Conservation (phyloP, 192 early-diverging fungal genomes). For the Allomyces macrogynus region DNA sequence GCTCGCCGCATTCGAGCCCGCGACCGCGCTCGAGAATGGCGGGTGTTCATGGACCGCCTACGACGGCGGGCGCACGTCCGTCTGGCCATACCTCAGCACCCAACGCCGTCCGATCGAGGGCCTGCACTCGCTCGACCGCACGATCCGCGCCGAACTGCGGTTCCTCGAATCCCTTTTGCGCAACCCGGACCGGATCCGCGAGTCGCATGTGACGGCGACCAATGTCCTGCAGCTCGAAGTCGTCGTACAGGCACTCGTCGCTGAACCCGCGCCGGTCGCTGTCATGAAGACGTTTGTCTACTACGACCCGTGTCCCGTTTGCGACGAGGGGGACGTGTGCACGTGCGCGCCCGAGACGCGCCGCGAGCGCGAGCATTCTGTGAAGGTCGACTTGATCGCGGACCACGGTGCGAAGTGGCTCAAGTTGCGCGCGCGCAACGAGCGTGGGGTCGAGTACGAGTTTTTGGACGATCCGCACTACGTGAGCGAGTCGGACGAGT, state of each 20-base stretch:
- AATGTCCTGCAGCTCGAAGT: neutral
- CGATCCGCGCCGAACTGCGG: neutral
- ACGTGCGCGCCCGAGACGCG: neutral
- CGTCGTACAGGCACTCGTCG: neutral
- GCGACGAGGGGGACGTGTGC: neutral
- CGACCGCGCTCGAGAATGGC: neutral
- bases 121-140: neutral
- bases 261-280: neutral
- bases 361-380: neutral
- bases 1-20: neutral
- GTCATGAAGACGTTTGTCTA: neutral
- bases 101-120: neutral
- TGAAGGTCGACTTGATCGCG: neutral
- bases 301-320: neutral
- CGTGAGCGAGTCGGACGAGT: neutral
- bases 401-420: neutral
- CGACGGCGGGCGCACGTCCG: neutral
- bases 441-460: neutral
- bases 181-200: neutral
- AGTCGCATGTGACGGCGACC: neutral
- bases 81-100: neutral
- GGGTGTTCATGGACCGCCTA: neutral
- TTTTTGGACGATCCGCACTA: neutral
- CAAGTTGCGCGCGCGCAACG: neutral
- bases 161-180: neutral